Evolutionary conservation across 1,284 basidiomycete genomes (phyloP).

Genomic region (Mycosarcoma maydis): DNA sequence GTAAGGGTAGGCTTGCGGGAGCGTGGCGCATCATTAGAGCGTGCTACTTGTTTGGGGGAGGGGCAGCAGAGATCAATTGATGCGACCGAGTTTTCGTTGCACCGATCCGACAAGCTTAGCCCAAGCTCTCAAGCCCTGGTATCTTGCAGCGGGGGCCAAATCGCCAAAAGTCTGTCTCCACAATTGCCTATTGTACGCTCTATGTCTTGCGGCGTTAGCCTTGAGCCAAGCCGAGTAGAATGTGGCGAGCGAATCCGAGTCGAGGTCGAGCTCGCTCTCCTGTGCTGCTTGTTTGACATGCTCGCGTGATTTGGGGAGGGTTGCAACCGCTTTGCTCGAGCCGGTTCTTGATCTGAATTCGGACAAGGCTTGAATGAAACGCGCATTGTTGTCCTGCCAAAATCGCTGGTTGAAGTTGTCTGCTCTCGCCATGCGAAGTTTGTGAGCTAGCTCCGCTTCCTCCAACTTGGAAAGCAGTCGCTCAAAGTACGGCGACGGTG

Average conservation of each 20-base stretch:
- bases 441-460: slow-evolving; percentile 56
- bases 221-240: slow-evolving; percentile 64
- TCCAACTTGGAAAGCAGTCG: slow-evolving; percentile 49
- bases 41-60: too few relatives aligned
- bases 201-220: slow-evolving; percentile 51
- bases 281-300: background rate
- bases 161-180: slow-evolving; percentile 54
- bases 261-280: slow-evolving; percentile 30
- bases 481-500: slow-evolving; percentile 45
- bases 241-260: slow-evolving; percentile 47
- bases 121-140: slow-evolving; percentile 36
- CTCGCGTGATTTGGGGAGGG: background rate
- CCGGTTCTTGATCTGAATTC: slow-evolving; percentile 42
- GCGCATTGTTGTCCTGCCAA: slow-evolving; percentile 63
- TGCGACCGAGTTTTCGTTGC: slow-evolving; percentile 18
- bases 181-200: slow-evolving; percentile 60
- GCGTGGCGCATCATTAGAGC: background rate
- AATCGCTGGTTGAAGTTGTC: slow-evolving; percentile 65
- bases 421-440: slow-evolving; percentile 50
- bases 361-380: slow-evolving; percentile 53
- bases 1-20: too few relatives aligned
- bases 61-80: background rate
- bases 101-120: slow-evolving; percentile 30
- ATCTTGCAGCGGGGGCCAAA: slow-evolving; percentile 41
- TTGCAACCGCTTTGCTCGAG: slow-evolving; percentile 39